phyloP scores from a whole-genome alignment of 1,284 basidiomycete species.

The Rhodotorula sp. region DNA sequence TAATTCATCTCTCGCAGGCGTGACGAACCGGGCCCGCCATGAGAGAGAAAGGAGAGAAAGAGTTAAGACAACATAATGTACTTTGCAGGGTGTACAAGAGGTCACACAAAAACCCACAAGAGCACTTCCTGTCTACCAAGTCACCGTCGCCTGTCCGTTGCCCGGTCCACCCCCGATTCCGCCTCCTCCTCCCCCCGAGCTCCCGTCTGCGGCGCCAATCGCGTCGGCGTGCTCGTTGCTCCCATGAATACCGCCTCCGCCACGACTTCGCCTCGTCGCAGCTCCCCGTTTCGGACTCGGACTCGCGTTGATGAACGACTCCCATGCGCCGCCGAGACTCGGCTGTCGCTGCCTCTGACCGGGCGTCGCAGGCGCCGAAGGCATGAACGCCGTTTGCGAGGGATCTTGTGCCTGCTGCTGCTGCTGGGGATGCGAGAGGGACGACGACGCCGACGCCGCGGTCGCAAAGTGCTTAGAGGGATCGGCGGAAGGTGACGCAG shows the following conservation, averaged over 20 bases:
- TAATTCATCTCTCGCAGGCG: no score
- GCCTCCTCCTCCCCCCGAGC: not conserved
- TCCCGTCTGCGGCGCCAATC: not conserved
- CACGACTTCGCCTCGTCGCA: not conserved
- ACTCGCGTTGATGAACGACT: constrained; percentile 29
- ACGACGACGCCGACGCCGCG: not conserved
- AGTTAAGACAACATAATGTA: no score
- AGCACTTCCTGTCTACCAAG: not conserved
- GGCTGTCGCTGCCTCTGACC: constrained; percentile 18
- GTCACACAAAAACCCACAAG: not conserved
- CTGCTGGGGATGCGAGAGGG: not conserved
- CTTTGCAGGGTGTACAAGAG: not conserved
- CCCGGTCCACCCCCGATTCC: constrained; percentile 1
- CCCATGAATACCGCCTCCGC: not conserved
- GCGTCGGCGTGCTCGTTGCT: not conserved
- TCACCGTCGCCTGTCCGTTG: not conserved
- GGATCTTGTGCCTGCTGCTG: not conserved
- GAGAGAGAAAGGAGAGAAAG: no score
- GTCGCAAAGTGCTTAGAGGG: not conserved
- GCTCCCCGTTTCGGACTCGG: constrained; percentile 18
- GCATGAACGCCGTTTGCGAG: not conserved
- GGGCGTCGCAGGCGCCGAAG: constrained; percentile 19
- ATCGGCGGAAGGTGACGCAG: not conserved
- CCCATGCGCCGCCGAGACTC: constrained; percentile 23
- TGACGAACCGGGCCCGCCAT: no score